Base-by-base conservation (phyloP, 1,139 yeast genomes). In the Saccharomyces hybrid region DNA sequence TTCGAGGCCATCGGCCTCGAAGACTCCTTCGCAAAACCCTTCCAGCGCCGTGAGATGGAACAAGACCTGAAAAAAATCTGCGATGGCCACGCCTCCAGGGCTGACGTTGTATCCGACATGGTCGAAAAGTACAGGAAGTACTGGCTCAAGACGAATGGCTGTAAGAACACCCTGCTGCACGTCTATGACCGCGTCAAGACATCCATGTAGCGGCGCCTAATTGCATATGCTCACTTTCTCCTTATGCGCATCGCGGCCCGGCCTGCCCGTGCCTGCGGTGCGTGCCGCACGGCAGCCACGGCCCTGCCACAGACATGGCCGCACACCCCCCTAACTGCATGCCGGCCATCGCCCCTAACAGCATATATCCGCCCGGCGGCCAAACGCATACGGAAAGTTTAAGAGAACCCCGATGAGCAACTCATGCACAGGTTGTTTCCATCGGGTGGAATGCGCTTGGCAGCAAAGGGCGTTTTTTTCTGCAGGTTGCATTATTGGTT, bases 11-110 rank as follows among this genome's bases (percentile, higher is more conserved):
- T 95, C 60, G 90, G 87, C 8, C 78, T 88, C 53, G 80, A 77
- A 55, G 86, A 84, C 59, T 88, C 96, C 1, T 75, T 95, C 56
- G 85, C 96, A 0, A 93, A 93, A 64, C 99, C 99, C 2, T 88
- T 88, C 63, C 73, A 93, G 58, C 75, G 99, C 54, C 84, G 86
- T 58, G 82, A 82, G 50, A 76, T 93, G 67, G 99, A 95, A 65
- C 73, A 70, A 14, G 79, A 82, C 52, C 75, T 95, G 65, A 80
- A 77, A 56, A 77, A 78, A 48, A 88, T 93, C 7, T 86, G 90
- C 49, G 77, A 78, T 0, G 98, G 98, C 0, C 62, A 67, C 3
- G 73, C 75, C 50, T 69, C 80, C 1, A 82, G 80, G 63, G 73
- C 74, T 2, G 77, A 74, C 6, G 95, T 90, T 0, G 67, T 86